Base-by-base conservation (phyloP, 257 asterid genomes). In the Penstemon eatonii region DNA sequence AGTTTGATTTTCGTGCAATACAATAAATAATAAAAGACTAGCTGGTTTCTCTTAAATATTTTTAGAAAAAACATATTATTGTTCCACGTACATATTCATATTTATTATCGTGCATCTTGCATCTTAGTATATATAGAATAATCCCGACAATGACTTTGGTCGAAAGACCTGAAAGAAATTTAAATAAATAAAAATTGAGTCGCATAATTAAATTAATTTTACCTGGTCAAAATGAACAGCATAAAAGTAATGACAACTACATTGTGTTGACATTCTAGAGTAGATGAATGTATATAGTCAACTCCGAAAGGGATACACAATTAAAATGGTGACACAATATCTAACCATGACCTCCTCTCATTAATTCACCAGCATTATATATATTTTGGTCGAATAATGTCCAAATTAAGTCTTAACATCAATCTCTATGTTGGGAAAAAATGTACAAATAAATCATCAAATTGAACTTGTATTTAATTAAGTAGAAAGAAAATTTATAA, bases 261-360 rank as follows among this genome's bases (percentile, higher is more conserved):
- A 43, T 73, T 56, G 39, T 62, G 54, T 76, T 57, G 82, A 73
- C 78, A 71, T 76, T 74, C 67, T 73, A 61, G 78, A 70, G 4
- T 57, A 11, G 40, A 53, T 39, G 45, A 5, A 60, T 39, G 5
- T 36, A 57, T 7, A 11, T n/a, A 75, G 80, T 79, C 80, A 79
- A 75, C 78, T 67, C 78, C 55, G 25, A 67, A 63, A 60, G 37
- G 56, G 62, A 56, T 70, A 65, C 76, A 40, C 64, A 15, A 15
- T 15, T 15, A 15, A 70, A 74, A 60, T 54, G 55, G 65, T 60
- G 73, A 77, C 78, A 74, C 66, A 38, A 49, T 66, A 69, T 60
- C 67, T 66, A 76, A 76, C 74, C 69, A 13, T 42, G 39, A 6
- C 46, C 9, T 45, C 58, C 25, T 56, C 59, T 55, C 66, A 54